A percentile compares a stretch with the other conserved stretches of the same genome.
Evolutionary conservation across 1,284 basidiomycete species (phyloP).

Genomic region (Tylopilus sp.): DNA sequence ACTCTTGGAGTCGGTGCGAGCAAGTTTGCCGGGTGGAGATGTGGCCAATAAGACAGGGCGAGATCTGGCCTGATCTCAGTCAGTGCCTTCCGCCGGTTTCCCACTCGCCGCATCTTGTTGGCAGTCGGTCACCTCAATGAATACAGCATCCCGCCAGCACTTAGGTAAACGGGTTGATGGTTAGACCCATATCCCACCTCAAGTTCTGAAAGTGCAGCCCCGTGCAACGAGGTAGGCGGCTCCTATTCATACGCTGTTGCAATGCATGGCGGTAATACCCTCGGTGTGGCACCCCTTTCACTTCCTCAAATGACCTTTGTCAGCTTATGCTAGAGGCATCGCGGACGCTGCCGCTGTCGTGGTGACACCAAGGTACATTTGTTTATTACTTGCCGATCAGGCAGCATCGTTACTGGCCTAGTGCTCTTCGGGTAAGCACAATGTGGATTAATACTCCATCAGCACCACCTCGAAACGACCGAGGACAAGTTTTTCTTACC

Average conservation of each 20-base stretch:
- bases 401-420: conserved; percentile 14
- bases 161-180: conserved; percentile 1
- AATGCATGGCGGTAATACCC: not conserved
- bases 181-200: not conserved
- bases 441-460: not conserved
- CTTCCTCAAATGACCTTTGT: conserved; percentile 4
- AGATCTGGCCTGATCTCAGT: not conserved
- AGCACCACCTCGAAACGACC: not conserved
- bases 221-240: conserved; percentile 20
- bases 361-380: not conserved
- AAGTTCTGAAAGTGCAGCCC: not conserved
- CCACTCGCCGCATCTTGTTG: conserved; percentile 4
- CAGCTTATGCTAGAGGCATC: conserved; percentile 1
- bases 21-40: conserved; percentile 6
- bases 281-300: not conserved
- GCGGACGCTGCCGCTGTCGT: conserved; percentile 9
- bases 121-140: conserved; percentile 8
- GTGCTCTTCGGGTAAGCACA: conserved; percentile 5
- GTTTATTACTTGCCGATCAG: conserved; percentile 11
- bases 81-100: conserved; percentile 1
- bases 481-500: not conserved
- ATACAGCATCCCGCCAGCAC: conserved; percentile 25
- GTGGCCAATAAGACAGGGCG: not conserved
- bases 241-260: not conserved
- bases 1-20: conserved; percentile 3